Conservation (phyloP, 73 alveolate species). For the Paramecium primaurelia region DNA sequence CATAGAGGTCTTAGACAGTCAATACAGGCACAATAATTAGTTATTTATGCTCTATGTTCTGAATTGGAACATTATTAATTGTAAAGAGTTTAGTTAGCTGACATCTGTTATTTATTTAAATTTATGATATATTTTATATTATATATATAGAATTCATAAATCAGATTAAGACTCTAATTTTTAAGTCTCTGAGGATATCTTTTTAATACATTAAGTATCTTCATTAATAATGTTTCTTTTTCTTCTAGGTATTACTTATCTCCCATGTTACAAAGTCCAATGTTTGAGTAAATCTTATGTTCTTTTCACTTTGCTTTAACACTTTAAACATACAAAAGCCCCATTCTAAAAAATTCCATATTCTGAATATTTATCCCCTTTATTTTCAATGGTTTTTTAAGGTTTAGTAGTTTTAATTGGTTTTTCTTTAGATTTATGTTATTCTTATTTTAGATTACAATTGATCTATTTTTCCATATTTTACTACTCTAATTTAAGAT, state of each 20-base stretch:
- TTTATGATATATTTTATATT: background rate
- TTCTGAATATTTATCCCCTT: background rate
- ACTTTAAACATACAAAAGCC: background rate
- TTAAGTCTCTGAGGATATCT: background rate
- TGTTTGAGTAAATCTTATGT: background rate
- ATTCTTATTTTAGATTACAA: background rate
- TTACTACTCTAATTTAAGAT: background rate
- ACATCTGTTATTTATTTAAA: background rate
- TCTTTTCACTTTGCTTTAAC: background rate
- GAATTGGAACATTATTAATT: background rate
- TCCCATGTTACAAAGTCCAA: background rate
- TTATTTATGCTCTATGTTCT: constrained; percentile 47
- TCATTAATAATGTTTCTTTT: background rate
- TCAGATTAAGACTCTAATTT: background rate
- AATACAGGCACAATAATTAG: constrained; percentile 54
- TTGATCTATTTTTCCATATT: background rate
- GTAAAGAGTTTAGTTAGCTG: background rate
- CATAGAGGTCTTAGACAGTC: constrained; percentile 55
- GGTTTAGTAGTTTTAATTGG: background rate
- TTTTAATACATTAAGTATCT: background rate
- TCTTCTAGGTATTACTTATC: background rate
- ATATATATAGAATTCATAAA: background rate
- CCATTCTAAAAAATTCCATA: background rate
- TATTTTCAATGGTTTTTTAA: background rate
- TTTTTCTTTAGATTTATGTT: background rate